phyloP scores from a whole-genome alignment of 1,139 yeast species.

The Suzukiozyma palmioleophila region DNA sequence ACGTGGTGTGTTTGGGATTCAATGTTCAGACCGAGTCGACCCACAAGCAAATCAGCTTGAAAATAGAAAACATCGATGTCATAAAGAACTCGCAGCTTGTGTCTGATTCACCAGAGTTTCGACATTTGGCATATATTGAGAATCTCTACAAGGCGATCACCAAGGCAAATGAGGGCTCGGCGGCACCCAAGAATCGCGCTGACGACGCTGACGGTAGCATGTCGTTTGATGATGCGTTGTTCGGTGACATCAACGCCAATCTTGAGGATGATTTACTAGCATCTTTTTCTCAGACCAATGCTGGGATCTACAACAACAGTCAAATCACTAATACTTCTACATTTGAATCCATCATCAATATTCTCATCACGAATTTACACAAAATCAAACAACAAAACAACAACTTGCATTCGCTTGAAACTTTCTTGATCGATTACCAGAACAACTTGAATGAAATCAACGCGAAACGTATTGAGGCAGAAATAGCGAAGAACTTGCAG shows the following conservation, averaged over 20 bases:
- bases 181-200: slow-evolving; percentile 1
- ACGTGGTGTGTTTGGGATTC: slow-evolving; percentile 82
- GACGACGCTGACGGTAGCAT: slow-evolving; percentile 1
- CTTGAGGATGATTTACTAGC: slow-evolving; percentile 61
- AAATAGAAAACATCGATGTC: slow-evolving; percentile 66
- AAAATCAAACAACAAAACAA: slow-evolving; percentile 35
- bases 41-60: slow-evolving; percentile 81
- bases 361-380: slow-evolving; percentile 25
- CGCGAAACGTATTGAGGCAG: slow-evolving; percentile 20
- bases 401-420: slow-evolving; percentile 27
- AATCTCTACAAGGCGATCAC: slow-evolving; percentile 21
- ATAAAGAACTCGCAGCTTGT: slow-evolving; percentile 35
- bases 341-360: slow-evolving; percentile 37
- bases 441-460: slow-evolving; percentile 26
- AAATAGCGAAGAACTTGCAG: slow-evolving; percentile 18
- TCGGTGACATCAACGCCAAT: slow-evolving; percentile 67
- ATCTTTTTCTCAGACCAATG: slow-evolving; percentile 47
- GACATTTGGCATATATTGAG: slow-evolving; percentile 43
- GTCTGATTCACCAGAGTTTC: slow-evolving; percentile 27
- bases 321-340: slow-evolving; percentile 53
- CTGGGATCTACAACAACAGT: slow-evolving; percentile 63
- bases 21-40: slow-evolving; percentile 80
- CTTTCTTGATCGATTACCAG: slow-evolving; percentile 28
- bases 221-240: slow-evolving; percentile 68
- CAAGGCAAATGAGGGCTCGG: slow-evolving; percentile 1